These are phyloP conservation scores for Wickerhamiella alocasiicola DNA, from an alignment of 805 yeast species.

Conservation along the genomic window DNA sequence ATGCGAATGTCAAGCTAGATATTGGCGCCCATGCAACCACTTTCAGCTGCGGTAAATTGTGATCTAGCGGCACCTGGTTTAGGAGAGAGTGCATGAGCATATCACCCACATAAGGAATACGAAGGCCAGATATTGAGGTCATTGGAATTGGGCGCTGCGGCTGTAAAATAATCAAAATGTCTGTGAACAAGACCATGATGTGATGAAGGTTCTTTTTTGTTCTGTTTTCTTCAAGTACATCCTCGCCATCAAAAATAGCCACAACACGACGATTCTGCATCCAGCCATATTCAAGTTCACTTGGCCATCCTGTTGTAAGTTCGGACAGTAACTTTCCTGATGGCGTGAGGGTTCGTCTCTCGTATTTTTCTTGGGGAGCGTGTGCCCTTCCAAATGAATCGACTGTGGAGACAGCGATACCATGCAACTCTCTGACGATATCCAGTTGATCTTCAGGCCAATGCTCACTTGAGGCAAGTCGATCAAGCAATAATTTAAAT, in stretches of 20 bases:
- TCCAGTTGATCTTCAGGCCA: constrained; percentile 30
- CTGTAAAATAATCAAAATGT: constrained; percentile 51
- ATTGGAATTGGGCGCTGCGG: constrained; percentile 36
- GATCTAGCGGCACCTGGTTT: constrained; percentile 61
- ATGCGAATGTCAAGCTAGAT: constrained; percentile 32
- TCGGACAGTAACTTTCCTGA: constrained; percentile 82
- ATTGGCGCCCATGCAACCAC: constrained; percentile 61
- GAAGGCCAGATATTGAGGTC: constrained; percentile 24
- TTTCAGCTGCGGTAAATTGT: constrained; percentile 48
- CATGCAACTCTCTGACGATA: constrained; percentile 33
- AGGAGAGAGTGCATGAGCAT: constrained; percentile 79
- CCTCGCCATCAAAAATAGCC: constrained; percentile 46
- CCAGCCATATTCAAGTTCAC: constrained; percentile 81
- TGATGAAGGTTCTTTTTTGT: constrained; percentile 29
- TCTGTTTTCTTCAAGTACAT: constrained; percentile 24
- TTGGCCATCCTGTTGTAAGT: constrained; percentile 77
- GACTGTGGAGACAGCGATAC: constrained; percentile 49
- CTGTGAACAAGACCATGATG: constrained; percentile 68
- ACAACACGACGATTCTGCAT: constrained; percentile 63
- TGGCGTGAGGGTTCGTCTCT: constrained; percentile 70
- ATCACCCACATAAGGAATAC: constrained; percentile 56
- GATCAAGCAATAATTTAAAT: constrained; percentile 51
- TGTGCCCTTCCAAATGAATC: constrained; percentile 59
- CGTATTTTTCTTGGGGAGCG: constrained; percentile 26
- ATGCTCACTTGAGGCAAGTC: constrained; percentile 40